Evolutionary conservation across 768 basidiomycete species (phyloP).

Genomic region (Suillus subaureus): DNA sequence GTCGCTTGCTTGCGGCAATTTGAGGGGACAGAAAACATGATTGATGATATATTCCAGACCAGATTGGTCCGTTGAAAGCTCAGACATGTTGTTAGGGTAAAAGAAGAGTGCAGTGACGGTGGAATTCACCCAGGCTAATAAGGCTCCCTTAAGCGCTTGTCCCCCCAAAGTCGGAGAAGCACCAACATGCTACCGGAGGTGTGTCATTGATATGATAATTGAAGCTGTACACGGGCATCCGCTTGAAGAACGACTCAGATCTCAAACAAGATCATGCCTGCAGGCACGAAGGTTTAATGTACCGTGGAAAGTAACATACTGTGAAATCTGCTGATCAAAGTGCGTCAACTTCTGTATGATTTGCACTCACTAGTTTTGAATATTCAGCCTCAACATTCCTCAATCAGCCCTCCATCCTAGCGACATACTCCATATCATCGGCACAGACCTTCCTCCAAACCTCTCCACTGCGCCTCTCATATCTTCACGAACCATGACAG

Average conservation of each 20-base stretch:
- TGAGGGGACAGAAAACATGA: constrained; percentile 48
- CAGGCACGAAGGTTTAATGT: background rate
- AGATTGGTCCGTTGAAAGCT: background rate
- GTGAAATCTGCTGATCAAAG: background rate
- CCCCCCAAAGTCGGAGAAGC: background rate
- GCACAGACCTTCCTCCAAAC: constrained; percentile 51
- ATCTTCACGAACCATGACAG: constrained; percentile 75
- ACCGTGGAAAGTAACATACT: background rate
- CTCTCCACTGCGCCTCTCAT: constrained; percentile 52
- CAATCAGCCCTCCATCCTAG: constrained; percentile 64
- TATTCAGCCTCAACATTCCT: constrained; percentile 80
- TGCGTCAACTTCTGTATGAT: background rate
- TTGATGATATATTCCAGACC: constrained; percentile 36
- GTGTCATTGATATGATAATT: background rate
- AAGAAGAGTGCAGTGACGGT: background rate
- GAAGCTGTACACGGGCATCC: background rate
- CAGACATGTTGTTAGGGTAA: background rate
- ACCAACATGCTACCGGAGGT: background rate
- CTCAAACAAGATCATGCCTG: background rate
- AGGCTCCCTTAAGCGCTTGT: background rate
- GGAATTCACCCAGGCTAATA: background rate
- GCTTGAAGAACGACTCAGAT: background rate
- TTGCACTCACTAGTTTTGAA: background rate
- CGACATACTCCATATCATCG: constrained; percentile 63
- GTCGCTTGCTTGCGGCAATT: constrained; percentile 42